phyloP scores from a whole-genome alignment of 768 basidiomycete species.

The Goffeauzyma gilvescens region DNA sequence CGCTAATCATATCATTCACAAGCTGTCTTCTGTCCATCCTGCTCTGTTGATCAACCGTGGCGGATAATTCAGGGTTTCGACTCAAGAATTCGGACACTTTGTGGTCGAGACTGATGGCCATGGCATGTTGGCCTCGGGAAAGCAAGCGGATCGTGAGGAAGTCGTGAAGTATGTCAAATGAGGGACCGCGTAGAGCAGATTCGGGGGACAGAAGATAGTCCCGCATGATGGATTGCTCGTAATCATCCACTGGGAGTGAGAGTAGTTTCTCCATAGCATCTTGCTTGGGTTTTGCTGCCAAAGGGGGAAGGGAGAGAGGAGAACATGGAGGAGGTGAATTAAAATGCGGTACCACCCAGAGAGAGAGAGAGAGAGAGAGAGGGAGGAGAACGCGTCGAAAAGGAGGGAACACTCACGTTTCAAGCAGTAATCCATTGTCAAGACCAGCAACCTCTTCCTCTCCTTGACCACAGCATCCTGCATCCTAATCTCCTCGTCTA shows the following conservation, averaged over 20 bases:
- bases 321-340: no score
- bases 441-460: constrained; percentile 1
- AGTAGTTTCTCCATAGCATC: constrained; percentile 1
- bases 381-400: not conserved
- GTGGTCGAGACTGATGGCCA: constrained; percentile 9
- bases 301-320: not conserved
- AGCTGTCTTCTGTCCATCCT: not conserved
- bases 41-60: not conserved
- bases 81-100: constrained; percentile 1
- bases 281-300: constrained; percentile 1
- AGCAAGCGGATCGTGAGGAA: constrained; percentile 7
- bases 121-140: constrained; percentile 3
- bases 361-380: not conserved
- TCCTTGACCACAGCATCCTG: not conserved
- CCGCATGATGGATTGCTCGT: constrained; percentile 2
- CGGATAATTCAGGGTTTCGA: not conserved
- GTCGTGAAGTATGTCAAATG: constrained; percentile 9
- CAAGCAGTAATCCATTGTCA: constrained; percentile 1
- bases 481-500: not conserved
- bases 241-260: constrained; percentile 5
- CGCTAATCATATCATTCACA: constrained; percentile 8
- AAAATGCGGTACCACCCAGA: no score
- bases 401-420: constrained; percentile 1
- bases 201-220: constrained; percentile 5
- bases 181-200: not conserved